Evolutionary conservation across 2,329 filamentous ascomycete species (phyloP), one percentile per base, ranked within the genome.

Genomic region (Tolypocladium pustulatum): DNA sequence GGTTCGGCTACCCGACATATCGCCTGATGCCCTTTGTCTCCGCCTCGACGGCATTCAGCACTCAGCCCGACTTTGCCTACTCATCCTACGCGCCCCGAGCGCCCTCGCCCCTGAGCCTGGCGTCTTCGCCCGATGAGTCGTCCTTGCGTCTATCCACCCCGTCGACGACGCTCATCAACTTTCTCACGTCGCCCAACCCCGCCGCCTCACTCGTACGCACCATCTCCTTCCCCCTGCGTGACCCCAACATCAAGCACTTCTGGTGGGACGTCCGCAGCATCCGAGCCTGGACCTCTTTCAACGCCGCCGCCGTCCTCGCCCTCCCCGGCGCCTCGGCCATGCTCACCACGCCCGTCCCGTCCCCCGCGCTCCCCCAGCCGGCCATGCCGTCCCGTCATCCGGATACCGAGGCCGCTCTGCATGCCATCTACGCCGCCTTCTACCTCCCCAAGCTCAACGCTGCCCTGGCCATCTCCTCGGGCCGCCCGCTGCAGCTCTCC

Each of bases 241-340:
- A 85, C 71, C 86, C 80, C 67, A 82, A 80, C 73, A 87, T 82
- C 66, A 90, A 87, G 71, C 86, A 96, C 76, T 96, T 93, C 73
- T 97, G 93, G 93, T 97, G 91, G 89, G 93, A 97, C 68, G 82
- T 96, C 60, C 89, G 93, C 65, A 93, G 95, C 70, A 79, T 97
- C 64, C 85, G 90, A 62, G 82, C 85, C 61, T 97, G 93, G 93
- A 82, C 82, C 56, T 82, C 84, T 65, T 97, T 97, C 81, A 90
- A 84, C 63, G 77, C 89, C 13, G 72, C 80, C 57, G 85, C 86
- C 59, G 86, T 97, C 69, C 80, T 87, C 64, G 78, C 83, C 7
- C 84, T 96, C 53, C 88, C 88, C 0, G 86, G 85, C 37, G 86
- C 94, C 30, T 81, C 86, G 8, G 79, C 83, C 27, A 83, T 96